These are phyloP conservation scores for Lachnellula suecica DNA, from an alignment of 2,329 filamentous ascomycete species.

Conservation along the genomic window DNA sequence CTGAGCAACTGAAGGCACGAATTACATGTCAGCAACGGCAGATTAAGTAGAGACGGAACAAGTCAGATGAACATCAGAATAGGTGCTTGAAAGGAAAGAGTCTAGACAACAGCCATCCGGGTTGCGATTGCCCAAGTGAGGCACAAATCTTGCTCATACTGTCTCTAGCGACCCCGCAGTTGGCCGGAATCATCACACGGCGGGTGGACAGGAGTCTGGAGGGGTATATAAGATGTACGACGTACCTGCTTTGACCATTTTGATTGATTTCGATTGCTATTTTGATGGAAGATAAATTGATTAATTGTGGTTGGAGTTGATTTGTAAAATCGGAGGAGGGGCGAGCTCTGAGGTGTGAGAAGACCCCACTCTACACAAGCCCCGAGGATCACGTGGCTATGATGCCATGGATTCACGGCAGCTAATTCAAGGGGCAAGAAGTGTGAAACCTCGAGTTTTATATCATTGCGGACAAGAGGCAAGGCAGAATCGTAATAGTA, in stretches of 20 bases:
- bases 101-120: conserved; percentile 43
- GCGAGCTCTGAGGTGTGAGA: background rate
- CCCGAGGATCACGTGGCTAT: no score
- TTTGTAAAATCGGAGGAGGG: background rate
- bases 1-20: conserved; percentile 70
- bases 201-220: conserved; percentile 5
- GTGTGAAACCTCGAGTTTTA: no score
- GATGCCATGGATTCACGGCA: no score
- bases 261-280: conserved; percentile 50
- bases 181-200: conserved; percentile 4
- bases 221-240: conserved; percentile 28
- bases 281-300: background rate
- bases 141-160: conserved; percentile 59
- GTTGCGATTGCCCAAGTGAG: conserved; percentile 35
- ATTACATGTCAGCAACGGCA: conserved; percentile 9
- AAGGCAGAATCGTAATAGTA: no score
- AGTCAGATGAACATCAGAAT: conserved; percentile 10
- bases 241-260: conserved; percentile 98
- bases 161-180: conserved; percentile 43
- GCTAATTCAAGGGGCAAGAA: no score
- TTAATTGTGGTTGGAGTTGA: background rate
- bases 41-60: background rate
- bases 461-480: no score
- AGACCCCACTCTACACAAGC: no score
- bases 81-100: conserved; percentile 29